These are phyloP conservation scores for Babjeviella inositovora DNA, from an alignment of 805 yeast genomes.

Conservation along the genomic window DNA sequence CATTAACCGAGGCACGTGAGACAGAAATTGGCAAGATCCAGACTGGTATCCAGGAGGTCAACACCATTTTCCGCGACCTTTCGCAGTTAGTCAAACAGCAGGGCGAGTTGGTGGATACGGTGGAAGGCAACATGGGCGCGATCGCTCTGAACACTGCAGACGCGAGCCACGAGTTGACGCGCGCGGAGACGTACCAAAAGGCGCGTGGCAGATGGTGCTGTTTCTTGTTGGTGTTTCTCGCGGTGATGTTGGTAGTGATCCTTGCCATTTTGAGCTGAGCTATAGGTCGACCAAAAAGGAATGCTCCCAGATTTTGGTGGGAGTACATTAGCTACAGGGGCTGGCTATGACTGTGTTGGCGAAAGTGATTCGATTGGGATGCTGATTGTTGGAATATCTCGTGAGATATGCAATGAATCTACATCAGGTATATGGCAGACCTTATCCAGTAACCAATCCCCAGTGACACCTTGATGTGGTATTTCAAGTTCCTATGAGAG, in stretches of 20 bases:
- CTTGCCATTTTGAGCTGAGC: conserved; percentile 30
- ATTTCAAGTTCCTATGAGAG: too few relatives aligned
- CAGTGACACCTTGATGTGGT: too few relatives aligned
- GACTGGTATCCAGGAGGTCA: conserved; percentile 71
- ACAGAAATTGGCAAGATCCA: conserved; percentile 58
- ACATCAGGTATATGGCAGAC: too few relatives aligned
- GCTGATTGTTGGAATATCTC: too few relatives aligned
- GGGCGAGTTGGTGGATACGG: conserved; percentile 70
- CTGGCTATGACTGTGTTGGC: too few relatives aligned
- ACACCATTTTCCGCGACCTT: conserved; percentile 70
- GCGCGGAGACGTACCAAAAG: conserved; percentile 66
- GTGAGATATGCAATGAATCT: too few relatives aligned
- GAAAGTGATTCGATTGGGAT: too few relatives aligned
- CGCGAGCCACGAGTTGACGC: conserved; percentile 54
- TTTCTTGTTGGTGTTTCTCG: conserved; percentile 40
- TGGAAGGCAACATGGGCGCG: conserved; percentile 63
- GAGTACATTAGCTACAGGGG: too few relatives aligned
- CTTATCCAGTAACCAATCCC: too few relatives aligned
- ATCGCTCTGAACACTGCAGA: conserved; percentile 48
- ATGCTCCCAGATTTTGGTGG: too few relatives aligned
- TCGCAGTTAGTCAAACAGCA: conserved; percentile 71
- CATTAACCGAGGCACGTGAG: conserved; percentile 58
- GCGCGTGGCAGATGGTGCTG: conserved; percentile 62
- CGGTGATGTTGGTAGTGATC: conserved; percentile 41
- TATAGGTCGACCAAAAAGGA: too few relatives aligned